phyloP scores from a whole-genome alignment of 305 asterid genomes.

The Solanum hybrid region DNA sequence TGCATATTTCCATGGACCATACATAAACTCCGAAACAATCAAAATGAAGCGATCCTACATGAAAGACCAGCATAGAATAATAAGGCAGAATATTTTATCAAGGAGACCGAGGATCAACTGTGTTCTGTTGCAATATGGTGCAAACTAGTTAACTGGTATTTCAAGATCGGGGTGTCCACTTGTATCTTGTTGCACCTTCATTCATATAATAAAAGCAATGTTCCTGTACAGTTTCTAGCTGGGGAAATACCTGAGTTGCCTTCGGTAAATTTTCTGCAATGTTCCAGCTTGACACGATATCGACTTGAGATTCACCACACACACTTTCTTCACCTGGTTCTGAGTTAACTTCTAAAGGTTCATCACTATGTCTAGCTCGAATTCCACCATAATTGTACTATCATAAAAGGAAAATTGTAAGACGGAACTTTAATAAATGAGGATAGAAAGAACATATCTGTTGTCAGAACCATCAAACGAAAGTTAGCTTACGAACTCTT shows the following conservation, averaged over 20 bases:
- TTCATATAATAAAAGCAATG: not conserved
- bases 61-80: slow-evolving; percentile 11
- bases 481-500: not conserved
- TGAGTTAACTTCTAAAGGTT: slow-evolving; percentile 39
- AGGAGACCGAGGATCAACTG: not conserved
- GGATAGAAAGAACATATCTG: not conserved
- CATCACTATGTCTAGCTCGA: slow-evolving; percentile 54
- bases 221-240: not conserved
- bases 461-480: not conserved
- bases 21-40: slow-evolving; percentile 81
- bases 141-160: not conserved
- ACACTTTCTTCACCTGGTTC: slow-evolving; percentile 32
- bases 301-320: slow-evolving; percentile 46
- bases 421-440: not conserved
- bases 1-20: slow-evolving; percentile 86
- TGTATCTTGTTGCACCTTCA: not conserved
- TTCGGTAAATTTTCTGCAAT: slow-evolving; percentile 73
- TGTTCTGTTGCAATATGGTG: not conserved
- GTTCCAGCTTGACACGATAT: slow-evolving; percentile 80
- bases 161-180: not conserved
- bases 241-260: slow-evolving; percentile 56
- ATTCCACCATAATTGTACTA: slow-evolving; percentile 96
- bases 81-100: slow-evolving; percentile 10
- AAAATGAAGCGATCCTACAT: slow-evolving; percentile 80
- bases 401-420: slow-evolving; percentile 9